These are phyloP conservation scores for Urtica urens DNA, from an alignment of 306 rosid genomes.

Conservation along the genomic window DNA sequence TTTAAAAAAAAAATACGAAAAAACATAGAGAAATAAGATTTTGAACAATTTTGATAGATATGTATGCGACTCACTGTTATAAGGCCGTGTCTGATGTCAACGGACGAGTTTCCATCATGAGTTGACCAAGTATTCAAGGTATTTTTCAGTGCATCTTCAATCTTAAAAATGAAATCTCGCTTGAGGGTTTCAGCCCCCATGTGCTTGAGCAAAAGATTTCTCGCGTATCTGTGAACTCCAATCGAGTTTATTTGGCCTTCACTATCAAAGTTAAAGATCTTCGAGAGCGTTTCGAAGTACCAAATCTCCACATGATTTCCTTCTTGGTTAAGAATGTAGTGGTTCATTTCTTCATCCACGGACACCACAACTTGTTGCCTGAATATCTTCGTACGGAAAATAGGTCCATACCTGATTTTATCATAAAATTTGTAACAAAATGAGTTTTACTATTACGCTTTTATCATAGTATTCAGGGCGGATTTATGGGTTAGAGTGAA, in stretches of 20 bases:
- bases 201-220: conserved; percentile 21
- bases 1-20: not conserved
- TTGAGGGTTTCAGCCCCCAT: conserved; percentile 23
- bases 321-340: conserved; percentile 18
- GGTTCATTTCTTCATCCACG: conserved; percentile 22
- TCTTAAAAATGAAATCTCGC: conserved; percentile 15
- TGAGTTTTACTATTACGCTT: too few species aligned
- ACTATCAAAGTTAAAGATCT: conserved; percentile 3
- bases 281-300: conserved; percentile 23
- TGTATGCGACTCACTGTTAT: conserved; percentile 7
- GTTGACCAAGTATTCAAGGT: conserved; percentile 16
- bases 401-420: conserved; percentile 33
- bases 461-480: too few species aligned
- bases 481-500: too few species aligned
- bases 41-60: too few species aligned
- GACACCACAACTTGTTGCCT: conserved; percentile 21
- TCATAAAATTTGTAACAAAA: too few species aligned
- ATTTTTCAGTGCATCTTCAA: conserved; percentile 13
- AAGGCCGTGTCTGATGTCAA: conserved; percentile 24
- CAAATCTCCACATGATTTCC: conserved; percentile 26
- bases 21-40: too few species aligned
- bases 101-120: conserved; percentile 15
- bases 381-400: conserved; percentile 22
- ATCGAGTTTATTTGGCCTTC: conserved; percentile 12
- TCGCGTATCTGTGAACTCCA: conserved; percentile 20